Evolutionary conservation across 2,329 filamentous ascomycete genomes (phyloP), one percentile per base, ranked within the genome.

Genomic region (Hypoxylon sp.): DNA sequence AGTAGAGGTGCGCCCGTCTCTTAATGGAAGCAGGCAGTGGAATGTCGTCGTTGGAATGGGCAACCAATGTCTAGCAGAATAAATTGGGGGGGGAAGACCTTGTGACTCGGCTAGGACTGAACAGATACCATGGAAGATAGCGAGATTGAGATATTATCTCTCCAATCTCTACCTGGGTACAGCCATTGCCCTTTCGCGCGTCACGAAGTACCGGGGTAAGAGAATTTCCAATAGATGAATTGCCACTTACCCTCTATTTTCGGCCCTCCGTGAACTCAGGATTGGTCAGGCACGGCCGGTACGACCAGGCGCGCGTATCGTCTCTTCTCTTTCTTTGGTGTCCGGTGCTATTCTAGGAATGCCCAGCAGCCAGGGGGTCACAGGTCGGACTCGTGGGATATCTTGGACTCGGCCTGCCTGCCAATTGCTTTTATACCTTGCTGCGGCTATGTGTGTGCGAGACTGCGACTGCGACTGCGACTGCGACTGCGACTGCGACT

Each of bases 121-220:
- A 17, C 11, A 45, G n/a, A 53, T n/a, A 41, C n/a, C 18, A 43
- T 55, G 31, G 26, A n/a, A 42, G 21, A 42, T 26, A 27, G 11
- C 26, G 23, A 15, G 11, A 26, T 13, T 15, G 13, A 33, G 21
- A 24, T 27, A 6, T 8, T 31, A 40, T n/a, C n/a, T n/a, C 50
- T 48, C 45, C 46, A 53, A 53, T 58, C 48, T 55, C 27, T 27
- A 10, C n/a, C 5, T 42, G 17, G n/a, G n/a, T n/a, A n/a, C n/a
- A n/a, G n/a, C 11, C 31, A 18, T 35, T 45, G 21, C 20, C 35
- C 55, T 60, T 42, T 52, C 46, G 29, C 27, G 35, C 48, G 48
- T 49, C 61, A 64, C 60, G 51, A 46, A 65, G 63, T 63, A 52
- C 58, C 48, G 57, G 51, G 61, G 60, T 46, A 40, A 40, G 38